Evolutionary conservation across 257 asterid species (phyloP), one percentile per base, ranked within the genome.

Genomic region (Nicotiana knightiana): DNA sequence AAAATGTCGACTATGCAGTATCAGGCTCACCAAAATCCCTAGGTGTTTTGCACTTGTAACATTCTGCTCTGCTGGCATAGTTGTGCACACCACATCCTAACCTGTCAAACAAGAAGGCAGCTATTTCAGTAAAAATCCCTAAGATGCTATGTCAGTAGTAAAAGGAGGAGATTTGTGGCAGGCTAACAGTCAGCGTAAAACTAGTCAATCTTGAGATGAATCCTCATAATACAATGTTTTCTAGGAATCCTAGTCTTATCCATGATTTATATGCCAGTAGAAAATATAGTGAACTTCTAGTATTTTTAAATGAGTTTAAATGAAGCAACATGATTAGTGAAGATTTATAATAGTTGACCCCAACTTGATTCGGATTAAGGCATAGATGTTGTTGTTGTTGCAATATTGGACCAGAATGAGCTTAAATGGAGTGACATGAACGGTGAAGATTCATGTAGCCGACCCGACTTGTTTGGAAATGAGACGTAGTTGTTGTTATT

Each of bases 41-140:
- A 1, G 92, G 91, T 6, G 89, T 80, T 81, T 85, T 90, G 94
- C 97, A 94, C 81, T 89, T 92, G 57, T 82, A 90, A 71, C 98
- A 92, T 87, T 92, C 93, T 70, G 77, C 81, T 89, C 97, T 92
- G 87, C 91, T 88, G 32, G 98, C 97, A 80, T 92, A 93, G 82
- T 70, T 70, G 37, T 70, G 78, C 18, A 46, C 4, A 46, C 61
- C 61, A 24, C 79, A 71, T 46, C 79, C 79, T 46, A 46, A 5
- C 46, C 97, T 91, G 91, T 51, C 16, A 35, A 26, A 24, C 63
- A 13, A 51, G 21, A 24, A 75, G n/a, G 3, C 33, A 61, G 28
- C 58, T 46, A 28, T 24, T 16, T 46, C 37, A 81, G 53, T 16
- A 37, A 43, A 5, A n/a, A 48, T 43, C 7, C 3, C 46, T 1